Evolutionary conservation across 805 yeast species (phyloP), one percentile per base, ranked within the genome.

Genomic region (Brettanomyces anomalus): DNA sequence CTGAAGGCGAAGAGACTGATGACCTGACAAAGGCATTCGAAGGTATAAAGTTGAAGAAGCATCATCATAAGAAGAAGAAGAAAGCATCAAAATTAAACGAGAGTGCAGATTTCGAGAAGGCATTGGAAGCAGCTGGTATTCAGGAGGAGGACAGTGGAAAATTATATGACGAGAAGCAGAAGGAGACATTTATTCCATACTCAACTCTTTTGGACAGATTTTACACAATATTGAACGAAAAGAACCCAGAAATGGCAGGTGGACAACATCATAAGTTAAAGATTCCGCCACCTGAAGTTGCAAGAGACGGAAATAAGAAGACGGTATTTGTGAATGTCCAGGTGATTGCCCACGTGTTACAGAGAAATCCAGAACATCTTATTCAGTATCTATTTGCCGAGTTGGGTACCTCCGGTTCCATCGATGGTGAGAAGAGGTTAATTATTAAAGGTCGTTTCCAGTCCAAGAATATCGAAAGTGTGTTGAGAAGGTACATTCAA

Each of bases 351-450:
- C 85, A 85, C 54, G 93, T 88, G 44, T 76, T 93, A 71, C 97
- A 93, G 67, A 81, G 99, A 71, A 85, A 88, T 43, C 93, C 96
- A 53, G 98, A 93, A 60, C 98, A 93, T 69, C 80, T 93, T 51
- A 93, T 93, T 65, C 96, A 88, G 71, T 93, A 84, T 68, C 69
- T 93, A 67, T 93, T 93, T 68, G 97, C 97, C 1, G 99, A 93
- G 71, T 75, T 93, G 76, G 99, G 99, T 81, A 93, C 99, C 17
- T 87, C 97, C 2, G 99, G 99, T 61, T 89, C 97, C 44, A 90
- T 93, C 47, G 99, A 93, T 68, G 98, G 97, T 65, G 90, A 86
- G 66, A 86, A 88, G 73, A 83, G 98, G 68, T 78, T 93, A 64
- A 88, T 93, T 50, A 90, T 93, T 65, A 93, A 87, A 74, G 99